Evolutionary conservation across 2,329 filamentous ascomycete species (phyloP).

Genomic region (Nigrospora sphaerica): DNA sequence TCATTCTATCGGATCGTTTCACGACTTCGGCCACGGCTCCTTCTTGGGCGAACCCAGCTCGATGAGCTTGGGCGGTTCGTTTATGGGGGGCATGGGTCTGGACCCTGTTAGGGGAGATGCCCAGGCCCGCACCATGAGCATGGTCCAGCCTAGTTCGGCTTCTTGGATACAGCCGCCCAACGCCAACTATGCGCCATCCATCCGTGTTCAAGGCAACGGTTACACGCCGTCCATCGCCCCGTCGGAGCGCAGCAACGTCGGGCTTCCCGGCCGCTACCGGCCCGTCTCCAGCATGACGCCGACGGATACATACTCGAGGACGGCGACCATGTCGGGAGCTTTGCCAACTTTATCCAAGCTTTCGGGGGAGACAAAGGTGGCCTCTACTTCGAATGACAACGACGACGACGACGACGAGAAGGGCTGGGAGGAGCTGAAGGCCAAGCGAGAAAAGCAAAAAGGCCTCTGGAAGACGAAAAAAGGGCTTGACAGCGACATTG

Average conservation of each 20-base stretch:
- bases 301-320: slow-evolving; percentile 24
- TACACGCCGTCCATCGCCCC: slow-evolving; percentile 92
- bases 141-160: slow-evolving; percentile 63
- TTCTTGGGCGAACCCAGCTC: slow-evolving; percentile 20
- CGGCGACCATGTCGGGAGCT: slow-evolving; percentile 36
- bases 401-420: slow-evolving; percentile 58
- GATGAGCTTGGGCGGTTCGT: slow-evolving; percentile 25
- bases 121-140: slow-evolving; percentile 68
- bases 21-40: slow-evolving; percentile 19
- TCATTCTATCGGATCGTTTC: slow-evolving; percentile 36
- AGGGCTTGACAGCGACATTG: slow-evolving; percentile 38
- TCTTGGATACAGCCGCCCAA: slow-evolving; percentile 46
- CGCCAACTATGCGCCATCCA: slow-evolving; percentile 41
- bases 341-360: slow-evolving; percentile 30
- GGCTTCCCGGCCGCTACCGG: slow-evolving; percentile 81
- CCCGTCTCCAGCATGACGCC: slow-evolving; percentile 66
- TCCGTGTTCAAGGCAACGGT: slow-evolving; percentile 42
- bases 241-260: slow-evolving; percentile 90
- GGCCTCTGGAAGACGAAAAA: slow-evolving; percentile 61
- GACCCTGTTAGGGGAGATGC: slow-evolving; percentile 37
- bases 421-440: slow-evolving; percentile 64
- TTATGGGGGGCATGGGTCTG: slow-evolving; percentile 22
- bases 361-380: slow-evolving; percentile 28
- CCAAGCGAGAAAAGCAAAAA: slow-evolving; percentile 61
- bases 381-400: slow-evolving; percentile 34